Conservation (phyloP, 179 eudicot genomes). For the Camellia oleifera region DNA sequence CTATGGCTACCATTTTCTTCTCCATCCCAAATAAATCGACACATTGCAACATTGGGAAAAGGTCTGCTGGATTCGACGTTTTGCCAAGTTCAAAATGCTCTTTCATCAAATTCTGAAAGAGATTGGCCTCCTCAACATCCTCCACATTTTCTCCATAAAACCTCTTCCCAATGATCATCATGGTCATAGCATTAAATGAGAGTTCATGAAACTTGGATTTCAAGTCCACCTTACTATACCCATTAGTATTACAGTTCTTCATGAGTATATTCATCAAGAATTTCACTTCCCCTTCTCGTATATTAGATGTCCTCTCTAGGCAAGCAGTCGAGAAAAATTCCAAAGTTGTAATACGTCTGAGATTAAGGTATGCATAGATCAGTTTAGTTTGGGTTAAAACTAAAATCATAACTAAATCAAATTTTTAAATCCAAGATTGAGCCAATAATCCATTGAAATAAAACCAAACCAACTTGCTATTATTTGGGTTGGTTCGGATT, state of each 20-base stretch:
- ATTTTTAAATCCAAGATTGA: too few relatives aligned
- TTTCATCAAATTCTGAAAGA: too few relatives aligned
- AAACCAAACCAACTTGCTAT: too few relatives aligned
- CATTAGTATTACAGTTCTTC: too few relatives aligned
- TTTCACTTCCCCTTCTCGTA: not conserved
- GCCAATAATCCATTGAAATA: too few relatives aligned
- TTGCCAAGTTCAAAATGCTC: too few relatives aligned
- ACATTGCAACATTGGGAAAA: conserved; percentile 20
- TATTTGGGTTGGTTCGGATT: too few relatives aligned
- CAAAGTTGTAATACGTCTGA: conserved; percentile 4
- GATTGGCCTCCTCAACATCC: too few relatives aligned
- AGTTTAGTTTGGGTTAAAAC: too few relatives aligned
- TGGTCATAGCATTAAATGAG: not conserved
- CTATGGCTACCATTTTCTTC: conserved; percentile 2
- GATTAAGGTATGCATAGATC: too few relatives aligned
- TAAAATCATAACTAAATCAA: too few relatives aligned
- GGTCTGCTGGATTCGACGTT: not conserved
- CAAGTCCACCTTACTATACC: not conserved
- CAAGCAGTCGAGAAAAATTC: conserved; percentile 18
- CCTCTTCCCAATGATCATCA: not conserved
- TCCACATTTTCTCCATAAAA: too few relatives aligned
- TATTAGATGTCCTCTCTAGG: not conserved
- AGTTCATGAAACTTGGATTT: not conserved
- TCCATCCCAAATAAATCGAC: conserved; percentile 17
- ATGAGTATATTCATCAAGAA: not conserved